Percentiles rank a stretch among this genome's conserved stretches.
Evolutionary conservation across 2,329 filamentous ascomycete species (phyloP).

Genomic region (Colletotrichum cuscutae): DNA sequence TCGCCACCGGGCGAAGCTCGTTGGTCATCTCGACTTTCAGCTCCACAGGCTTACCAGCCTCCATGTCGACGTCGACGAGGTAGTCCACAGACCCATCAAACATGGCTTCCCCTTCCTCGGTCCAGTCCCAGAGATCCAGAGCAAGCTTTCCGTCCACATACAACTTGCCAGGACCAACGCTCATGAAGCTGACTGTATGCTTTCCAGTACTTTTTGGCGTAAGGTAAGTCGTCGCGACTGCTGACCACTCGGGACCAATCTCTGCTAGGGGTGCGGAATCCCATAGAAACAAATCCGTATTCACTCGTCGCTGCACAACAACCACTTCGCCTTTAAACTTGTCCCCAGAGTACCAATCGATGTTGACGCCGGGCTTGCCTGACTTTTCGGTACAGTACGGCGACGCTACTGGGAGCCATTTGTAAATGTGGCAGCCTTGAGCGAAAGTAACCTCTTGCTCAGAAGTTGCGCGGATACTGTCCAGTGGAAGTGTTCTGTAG

Average conservation of each 20-base stretch:
- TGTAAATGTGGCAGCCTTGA: conserved; percentile 71
- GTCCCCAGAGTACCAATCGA: conserved; percentile 74
- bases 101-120: conserved; percentile 76
- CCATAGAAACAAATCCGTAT: conserved; percentile 77
- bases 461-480: conserved; percentile 67
- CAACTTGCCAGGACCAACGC: conserved; percentile 71
- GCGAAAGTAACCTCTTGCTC: conserved; percentile 68
- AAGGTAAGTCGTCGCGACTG: conserved; percentile 68
- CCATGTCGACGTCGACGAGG: conserved; percentile 68
- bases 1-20: conserved; percentile 69
- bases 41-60: conserved; percentile 68
- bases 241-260: conserved; percentile 72
- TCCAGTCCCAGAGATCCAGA: conserved; percentile 77
- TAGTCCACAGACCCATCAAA: conserved; percentile 75
- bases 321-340: conserved; percentile 68
- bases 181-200: conserved; percentile 75
- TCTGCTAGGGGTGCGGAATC: conserved; percentile 72
- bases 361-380: conserved; percentile 68
- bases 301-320: conserved; percentile 67
- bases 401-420: conserved; percentile 73
- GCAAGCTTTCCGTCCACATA: conserved; percentile 68
- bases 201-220: conserved; percentile 68
- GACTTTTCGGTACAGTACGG: conserved; percentile 65
- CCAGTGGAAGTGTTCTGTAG: conserved; percentile 72
- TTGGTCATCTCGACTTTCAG: conserved; percentile 74